Conservation (phyloP, 192 early-diverging fungal genomes). For the Coemansia nantahalensis region DNA sequence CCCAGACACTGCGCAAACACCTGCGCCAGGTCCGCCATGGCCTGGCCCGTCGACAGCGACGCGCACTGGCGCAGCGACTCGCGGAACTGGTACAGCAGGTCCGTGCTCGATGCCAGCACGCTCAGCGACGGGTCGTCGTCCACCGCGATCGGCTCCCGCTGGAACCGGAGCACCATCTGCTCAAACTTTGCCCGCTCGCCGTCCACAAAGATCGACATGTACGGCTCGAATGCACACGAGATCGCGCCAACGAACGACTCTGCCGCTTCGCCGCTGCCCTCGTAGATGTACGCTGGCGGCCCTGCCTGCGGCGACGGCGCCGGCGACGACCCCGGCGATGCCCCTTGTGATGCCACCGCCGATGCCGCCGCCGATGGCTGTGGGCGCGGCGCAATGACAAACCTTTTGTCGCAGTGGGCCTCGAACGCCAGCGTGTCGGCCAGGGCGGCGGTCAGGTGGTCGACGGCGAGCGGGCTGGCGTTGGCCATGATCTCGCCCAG, state of each 20-base stretch:
- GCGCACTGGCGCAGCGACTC: conserved; percentile 85
- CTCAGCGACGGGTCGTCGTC: conserved; percentile 57
- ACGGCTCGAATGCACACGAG: conserved; percentile 83
- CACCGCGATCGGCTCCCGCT: conserved; percentile 37
- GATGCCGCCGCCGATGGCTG: background rate
- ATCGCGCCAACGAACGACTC: conserved; percentile 70
- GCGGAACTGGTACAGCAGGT: conserved; percentile 89
- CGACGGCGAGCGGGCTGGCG: conserved; percentile 60
- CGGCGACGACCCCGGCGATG: background rate
- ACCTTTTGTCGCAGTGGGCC: conserved; percentile 73
- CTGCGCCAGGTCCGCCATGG: conserved; percentile 79
- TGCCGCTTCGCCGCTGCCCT: conserved; percentile 3
- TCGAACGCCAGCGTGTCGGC: conserved; percentile 91
- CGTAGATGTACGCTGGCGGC: conserved; percentile 5
- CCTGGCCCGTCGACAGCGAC: conserved; percentile 77
- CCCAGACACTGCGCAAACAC: conserved; percentile 80
- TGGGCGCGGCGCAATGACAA: conserved; percentile 42
- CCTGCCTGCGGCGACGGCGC: too few relatives aligned
- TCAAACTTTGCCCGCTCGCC: conserved; percentile 68
- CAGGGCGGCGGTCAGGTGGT: conserved; percentile 69
- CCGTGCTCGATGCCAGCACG: conserved; percentile 84
- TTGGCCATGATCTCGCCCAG: conserved; percentile 61
- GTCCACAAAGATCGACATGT: conserved; percentile 82
- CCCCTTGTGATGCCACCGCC: background rate
- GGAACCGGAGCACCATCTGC: conserved; percentile 48